phyloP scores from a whole-genome alignment of 78 protist species.

The Emiliania huxleyi region DNA sequence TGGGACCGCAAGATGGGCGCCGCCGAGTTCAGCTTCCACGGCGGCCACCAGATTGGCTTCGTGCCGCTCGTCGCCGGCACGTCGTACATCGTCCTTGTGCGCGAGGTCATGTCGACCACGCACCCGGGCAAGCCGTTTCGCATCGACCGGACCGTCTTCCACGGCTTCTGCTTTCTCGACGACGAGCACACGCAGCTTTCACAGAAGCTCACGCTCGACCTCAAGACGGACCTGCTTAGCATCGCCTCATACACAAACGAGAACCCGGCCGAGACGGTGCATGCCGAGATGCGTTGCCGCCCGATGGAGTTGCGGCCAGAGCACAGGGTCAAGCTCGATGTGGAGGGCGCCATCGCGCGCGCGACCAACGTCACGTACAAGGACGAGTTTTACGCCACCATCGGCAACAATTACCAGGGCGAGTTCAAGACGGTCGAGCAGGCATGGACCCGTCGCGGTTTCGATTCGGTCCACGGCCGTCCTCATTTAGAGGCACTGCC shows the following conservation, averaged over 20 bases:
- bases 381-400: not conserved
- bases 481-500: not conserved
- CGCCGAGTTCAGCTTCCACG: not conserved
- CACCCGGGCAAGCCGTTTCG: not conserved
- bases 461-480: not conserved
- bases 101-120: not conserved
- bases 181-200: not conserved
- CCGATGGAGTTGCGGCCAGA: not conserved
- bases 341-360: not conserved
- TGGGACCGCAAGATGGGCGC: not conserved
- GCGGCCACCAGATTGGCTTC: not conserved
- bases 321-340: not conserved
- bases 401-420: constrained; percentile 9
- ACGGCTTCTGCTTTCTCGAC: not conserved
- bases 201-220: not conserved
- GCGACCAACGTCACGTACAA: not conserved
- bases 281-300: not conserved
- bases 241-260: not conserved
- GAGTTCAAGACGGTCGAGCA: not conserved
- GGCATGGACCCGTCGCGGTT: not conserved
- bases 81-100: not conserved
- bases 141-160: not conserved
- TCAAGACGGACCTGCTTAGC: not conserved
- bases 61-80: not conserved
- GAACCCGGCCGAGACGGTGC: not conserved